Conservation (phyloP, 1,284 basidiomycete genomes). For the Takashimella tepidaria region DNA sequence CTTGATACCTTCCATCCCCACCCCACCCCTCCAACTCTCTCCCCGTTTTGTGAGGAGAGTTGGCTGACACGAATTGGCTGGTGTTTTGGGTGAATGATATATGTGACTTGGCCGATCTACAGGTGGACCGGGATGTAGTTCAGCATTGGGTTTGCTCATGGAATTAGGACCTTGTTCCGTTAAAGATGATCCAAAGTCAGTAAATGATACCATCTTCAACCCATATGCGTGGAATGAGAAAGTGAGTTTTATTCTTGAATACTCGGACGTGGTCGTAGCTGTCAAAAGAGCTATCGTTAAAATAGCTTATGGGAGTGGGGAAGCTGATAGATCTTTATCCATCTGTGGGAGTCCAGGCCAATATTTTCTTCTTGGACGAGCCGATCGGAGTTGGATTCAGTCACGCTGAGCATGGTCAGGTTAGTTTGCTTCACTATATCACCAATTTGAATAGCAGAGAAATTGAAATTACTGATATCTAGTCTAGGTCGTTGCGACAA, state of each 20-base stretch:
- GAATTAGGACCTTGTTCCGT: slow-evolving; percentile 51
- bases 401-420: slow-evolving; percentile 61
- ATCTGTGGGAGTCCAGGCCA: too few species aligned
- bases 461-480: too few species aligned
- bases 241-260: too few species aligned
- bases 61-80: background rate
- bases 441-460: too few species aligned
- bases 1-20: too few species aligned
- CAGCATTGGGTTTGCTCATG: slow-evolving; percentile 51
- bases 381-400: slow-evolving; percentile 62
- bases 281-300: too few species aligned
- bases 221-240: slow-evolving; percentile 52
- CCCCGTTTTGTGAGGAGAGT: too few species aligned
- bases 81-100: background rate
- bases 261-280: too few species aligned
- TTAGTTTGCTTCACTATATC: slow-evolving; percentile 8
- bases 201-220: slow-evolving; percentile 48
- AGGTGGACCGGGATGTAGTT: slow-evolving; percentile 49
- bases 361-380: slow-evolving; percentile 46
- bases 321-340: too few species aligned
- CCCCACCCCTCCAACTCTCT: too few species aligned
- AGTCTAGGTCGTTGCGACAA: slow-evolving; percentile 54
- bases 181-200: slow-evolving; percentile 31
- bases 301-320: background rate
- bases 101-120: background rate